Conservation (phyloP, 148 eudicot genomes). For the Heliosperma pusillum region DNA sequence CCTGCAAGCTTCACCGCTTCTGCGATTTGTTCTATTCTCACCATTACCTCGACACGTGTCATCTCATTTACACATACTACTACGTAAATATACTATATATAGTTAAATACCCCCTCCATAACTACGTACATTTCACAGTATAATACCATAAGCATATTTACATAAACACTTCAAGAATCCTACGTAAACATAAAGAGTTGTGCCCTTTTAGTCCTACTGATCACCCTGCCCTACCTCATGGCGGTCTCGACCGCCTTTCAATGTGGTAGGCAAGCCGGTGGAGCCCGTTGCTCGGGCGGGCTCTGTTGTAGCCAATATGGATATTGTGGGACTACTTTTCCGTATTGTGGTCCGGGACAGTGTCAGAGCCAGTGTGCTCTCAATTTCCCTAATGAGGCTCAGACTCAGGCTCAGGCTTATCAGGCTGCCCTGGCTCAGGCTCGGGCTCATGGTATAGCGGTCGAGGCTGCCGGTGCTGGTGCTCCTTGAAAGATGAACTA, state of each 20-base stretch:
- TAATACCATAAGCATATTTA: too few relatives aligned
- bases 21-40: neutral
- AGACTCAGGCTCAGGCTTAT: neutral
- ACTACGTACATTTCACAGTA: too few relatives aligned
- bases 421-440: neutral
- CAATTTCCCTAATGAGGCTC: neutral
- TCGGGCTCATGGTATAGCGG: neutral
- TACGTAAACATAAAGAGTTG: neutral
- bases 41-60: neutral
- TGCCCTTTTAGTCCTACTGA: neutral
- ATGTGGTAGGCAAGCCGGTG: conserved; percentile 19
- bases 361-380: conserved; percentile 18
- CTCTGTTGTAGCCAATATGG: conserved; percentile 18
- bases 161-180: neutral
- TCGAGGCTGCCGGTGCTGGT: neutral
- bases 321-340: neutral
- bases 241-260: conserved; percentile 3
- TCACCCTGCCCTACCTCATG: conserved; percentile 6
- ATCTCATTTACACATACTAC: neutral
- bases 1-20: neutral
- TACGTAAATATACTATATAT: neutral
- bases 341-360: conserved; percentile 1
- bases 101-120: neutral
- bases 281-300: neutral
- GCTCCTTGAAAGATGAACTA: neutral